Percentiles rank a stretch among this genome's conserved stretches.
These are phyloP conservation scores for Apiospora saccharicola DNA, from an alignment of 2,329 filamentous ascomycete species.

Conservation along the genomic window DNA sequence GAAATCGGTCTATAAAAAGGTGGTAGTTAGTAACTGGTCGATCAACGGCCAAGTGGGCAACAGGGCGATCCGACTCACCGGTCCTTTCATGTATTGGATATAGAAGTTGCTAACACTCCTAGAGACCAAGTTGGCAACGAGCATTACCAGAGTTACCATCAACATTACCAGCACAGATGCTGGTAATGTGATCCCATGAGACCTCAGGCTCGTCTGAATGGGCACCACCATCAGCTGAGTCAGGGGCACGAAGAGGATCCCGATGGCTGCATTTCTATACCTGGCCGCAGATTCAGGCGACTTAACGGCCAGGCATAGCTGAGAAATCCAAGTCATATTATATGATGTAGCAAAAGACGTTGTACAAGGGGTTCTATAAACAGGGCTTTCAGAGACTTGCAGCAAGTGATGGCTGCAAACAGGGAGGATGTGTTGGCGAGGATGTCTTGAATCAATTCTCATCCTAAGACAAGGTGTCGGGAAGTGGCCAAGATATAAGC, in stretches of 20 bases:
- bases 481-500: constrained; percentile 30
- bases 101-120: constrained; percentile 35
- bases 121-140: constrained; percentile 35
- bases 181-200: constrained; percentile 38
- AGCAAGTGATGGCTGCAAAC: constrained; percentile 26
- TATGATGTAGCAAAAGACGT: neutral
- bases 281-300: constrained; percentile 34
- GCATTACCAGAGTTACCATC: constrained; percentile 34
- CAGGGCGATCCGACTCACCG: constrained; percentile 28
- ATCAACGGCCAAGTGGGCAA: neutral
- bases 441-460: constrained; percentile 35
- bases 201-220: constrained; percentile 37
- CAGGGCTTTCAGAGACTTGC: constrained; percentile 33
- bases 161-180: constrained; percentile 43
- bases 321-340: constrained; percentile 33
- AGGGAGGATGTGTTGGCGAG: constrained; percentile 24
- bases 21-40: neutral
- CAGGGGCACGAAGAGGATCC: constrained; percentile 35
- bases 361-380: constrained; percentile 32
- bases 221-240: constrained; percentile 39
- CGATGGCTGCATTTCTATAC: constrained; percentile 38
- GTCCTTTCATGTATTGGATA: constrained; percentile 36
- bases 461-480: constrained; percentile 31
- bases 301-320: constrained; percentile 37
- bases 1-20: constrained; percentile 35